Evolutionary conservation across 2,329 filamentous ascomycete genomes (phyloP), one percentile per base, ranked within the genome.

Genomic region (Aspergillus niger): DNA sequence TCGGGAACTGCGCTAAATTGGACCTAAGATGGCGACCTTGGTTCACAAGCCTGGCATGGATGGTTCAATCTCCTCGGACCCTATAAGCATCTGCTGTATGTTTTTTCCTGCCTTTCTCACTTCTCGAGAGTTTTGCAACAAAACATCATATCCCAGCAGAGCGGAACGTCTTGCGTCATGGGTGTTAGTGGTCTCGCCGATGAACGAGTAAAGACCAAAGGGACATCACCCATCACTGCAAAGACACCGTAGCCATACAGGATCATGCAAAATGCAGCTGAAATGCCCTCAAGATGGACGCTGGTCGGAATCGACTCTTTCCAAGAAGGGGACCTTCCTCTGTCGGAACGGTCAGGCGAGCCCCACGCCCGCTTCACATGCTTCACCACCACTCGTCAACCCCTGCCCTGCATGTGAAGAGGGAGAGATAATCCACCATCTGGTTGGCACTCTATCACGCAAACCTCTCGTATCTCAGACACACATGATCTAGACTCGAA

Each of bases 361-460:
- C 32, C 32, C 15, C 53, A n/a, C 26, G 43, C 17, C 26, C 41
- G 39, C 22, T 55, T 55, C 53, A 55, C 53, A 55, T 55, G 53
- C 26, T 28, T 50, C 22, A 17, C 44, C n/a, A 55, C 24, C 11
- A 53, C 51, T 13, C 17, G 11, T 26, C 22, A 13, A n/a, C n/a
- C 22, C 24, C 36, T 41, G 32, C 24, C 22, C 53, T 17, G 53
- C 53, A 55, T 55, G 53, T 55, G 39, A 55, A 55, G 43, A 5
- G 11, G 41, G 24, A n/a, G 32, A 36, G 32, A 36, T 36, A 36
- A 20, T 39, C 13, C 22, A 6, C 36, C 20, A 43, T 44, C n/a
- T 55, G 39, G 53, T 47, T 55, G 53, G 39, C 39, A 47, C 39
- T 44, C 41, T 44, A 13, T 20, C 17, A 44, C 20, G 13, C 10